phyloP scores from a whole-genome alignment of 1,284 basidiomycete species.

The Marasmius sp. region DNA sequence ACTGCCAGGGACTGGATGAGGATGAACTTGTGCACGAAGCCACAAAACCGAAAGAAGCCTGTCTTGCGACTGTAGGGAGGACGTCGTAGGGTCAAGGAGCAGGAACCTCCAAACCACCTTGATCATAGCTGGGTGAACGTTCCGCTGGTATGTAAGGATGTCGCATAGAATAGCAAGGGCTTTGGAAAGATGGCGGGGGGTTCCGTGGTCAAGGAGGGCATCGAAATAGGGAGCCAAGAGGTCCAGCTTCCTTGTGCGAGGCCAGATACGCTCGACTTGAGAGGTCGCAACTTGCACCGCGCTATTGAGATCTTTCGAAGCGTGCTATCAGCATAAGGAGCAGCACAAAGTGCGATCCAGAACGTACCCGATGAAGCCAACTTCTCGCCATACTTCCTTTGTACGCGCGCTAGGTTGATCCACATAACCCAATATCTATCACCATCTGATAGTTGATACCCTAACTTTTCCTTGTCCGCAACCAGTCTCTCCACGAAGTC shows the following conservation, averaged over 20 bases:
- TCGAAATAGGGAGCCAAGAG: slow-evolving; percentile 37
- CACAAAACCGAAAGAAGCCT: slow-evolving; percentile 24
- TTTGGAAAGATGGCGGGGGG: slow-evolving; percentile 16
- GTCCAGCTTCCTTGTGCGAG: slow-evolving; percentile 26
- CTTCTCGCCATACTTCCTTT: not conserved
- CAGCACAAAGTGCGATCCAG: not conserved
- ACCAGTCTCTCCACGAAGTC: slow-evolving; percentile 29
- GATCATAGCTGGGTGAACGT: slow-evolving; percentile 25
- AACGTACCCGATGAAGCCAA: slow-evolving; percentile 9
- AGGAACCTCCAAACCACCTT: slow-evolving; percentile 33
- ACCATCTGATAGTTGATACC: slow-evolving; percentile 22
- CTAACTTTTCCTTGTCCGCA: slow-evolving; percentile 26
- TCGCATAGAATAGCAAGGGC: slow-evolving; percentile 26
- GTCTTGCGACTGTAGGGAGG: slow-evolving; percentile 20
- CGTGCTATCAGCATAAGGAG: not conserved
- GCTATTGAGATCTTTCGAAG: not conserved
- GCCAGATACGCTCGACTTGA: slow-evolving; percentile 30
- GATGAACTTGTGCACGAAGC: slow-evolving; percentile 18
- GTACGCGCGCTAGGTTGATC: slow-evolving; percentile 26
- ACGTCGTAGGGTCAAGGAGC: slow-evolving; percentile 17
- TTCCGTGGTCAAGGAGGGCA: slow-evolving; percentile 23
- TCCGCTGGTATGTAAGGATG: slow-evolving; percentile 20
- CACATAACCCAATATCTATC: slow-evolving; percentile 42
- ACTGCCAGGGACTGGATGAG: not conserved
- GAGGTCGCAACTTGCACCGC: slow-evolving; percentile 23